phyloP scores from a whole-genome alignment of 169 alveolate species.

The Cryptosporidium sp. region DNA sequence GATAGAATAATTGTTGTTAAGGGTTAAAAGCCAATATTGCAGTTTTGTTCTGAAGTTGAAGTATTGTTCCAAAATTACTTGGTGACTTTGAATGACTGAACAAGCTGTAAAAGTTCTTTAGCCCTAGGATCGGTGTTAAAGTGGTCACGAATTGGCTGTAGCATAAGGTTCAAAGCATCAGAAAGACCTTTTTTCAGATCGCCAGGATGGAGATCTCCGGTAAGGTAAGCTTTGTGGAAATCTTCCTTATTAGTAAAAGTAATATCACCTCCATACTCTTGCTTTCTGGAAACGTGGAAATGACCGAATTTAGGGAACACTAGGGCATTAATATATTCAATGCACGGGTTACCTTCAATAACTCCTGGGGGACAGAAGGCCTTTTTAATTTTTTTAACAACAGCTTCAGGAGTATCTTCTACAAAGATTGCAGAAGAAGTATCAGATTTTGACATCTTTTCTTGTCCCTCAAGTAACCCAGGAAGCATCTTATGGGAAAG shows the following conservation, averaged over 20 bases:
- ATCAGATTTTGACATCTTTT: conserved; percentile 96
- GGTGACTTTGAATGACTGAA: conserved; percentile 84
- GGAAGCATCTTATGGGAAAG: conserved; percentile 96
- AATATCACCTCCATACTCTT: conserved; percentile 83
- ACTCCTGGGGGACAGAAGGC: conserved; percentile 95
- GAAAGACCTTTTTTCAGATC: conserved; percentile 94
- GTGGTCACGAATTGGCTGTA: conserved; percentile 97
- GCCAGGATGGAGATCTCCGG: conserved; percentile 94
- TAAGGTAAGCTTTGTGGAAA: conserved; percentile 88
- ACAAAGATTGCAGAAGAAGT: conserved; percentile 97
- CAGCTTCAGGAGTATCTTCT: conserved; percentile 94
- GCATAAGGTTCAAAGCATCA: conserved; percentile 88
- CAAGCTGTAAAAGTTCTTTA: conserved; percentile 87
- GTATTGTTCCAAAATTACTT: conserved; percentile 47
- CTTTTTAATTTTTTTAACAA: conserved; percentile 91
- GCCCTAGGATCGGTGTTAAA: conserved; percentile 91
- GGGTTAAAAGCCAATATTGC: neutral
- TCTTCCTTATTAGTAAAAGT: conserved; percentile 87
- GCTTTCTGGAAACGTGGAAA: conserved; percentile 71
- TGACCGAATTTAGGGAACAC: conserved; percentile 84
- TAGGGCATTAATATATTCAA: conserved; percentile 90
- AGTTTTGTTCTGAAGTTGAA: neutral
- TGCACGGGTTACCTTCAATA: conserved; percentile 94
- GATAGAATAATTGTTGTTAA: neutral
- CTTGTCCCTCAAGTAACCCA: conserved; percentile 97